Evolutionary conservation across 345 rosid genomes (phyloP), one percentile per base, ranked within the genome.

Genomic region (Raphanus sativus): DNA sequence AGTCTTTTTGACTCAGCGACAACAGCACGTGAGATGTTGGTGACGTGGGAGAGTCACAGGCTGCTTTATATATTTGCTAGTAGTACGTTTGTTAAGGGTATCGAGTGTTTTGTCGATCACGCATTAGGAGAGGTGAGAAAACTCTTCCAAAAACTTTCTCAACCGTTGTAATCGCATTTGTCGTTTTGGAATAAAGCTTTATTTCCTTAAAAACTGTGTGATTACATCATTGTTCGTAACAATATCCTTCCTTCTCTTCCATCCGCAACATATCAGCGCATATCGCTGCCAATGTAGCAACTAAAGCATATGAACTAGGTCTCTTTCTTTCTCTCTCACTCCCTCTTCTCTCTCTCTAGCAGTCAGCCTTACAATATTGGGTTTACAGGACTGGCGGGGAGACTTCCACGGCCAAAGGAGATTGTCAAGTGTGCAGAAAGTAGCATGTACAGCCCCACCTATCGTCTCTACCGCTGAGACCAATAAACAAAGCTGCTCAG

Each of bases 241-340:
- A n/a, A n/a, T 93, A 86, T 85, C 99, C 98, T 4, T 90, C 97
- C 11, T 89, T 96, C 76, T 83, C 90, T 8, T 86, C 85, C 32
- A 96, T 96, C 16, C 83, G 98, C 48, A 91, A 87, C 45, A 93
- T 96, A 33, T 96, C 99, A 4, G 98, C 99, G 42, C 66, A 83
- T 16, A 96, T 96, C n/a, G 99, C 99, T 42, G 96, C 97, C 62
- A 85, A 80, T n/a, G 98, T 91, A 8, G 99, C 97, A 72, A 88
- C 89, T 5, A 95, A 93, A 83, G 98, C 94, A 3, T 96, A 96
- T 62, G 96, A 96, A 75, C 93, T 91, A 13, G 98, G 98, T 94
- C 45, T 81, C 55, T 48, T 4, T 5, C 75, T 77, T 15, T 62
- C 26, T 13, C 52, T 62, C 34, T 50, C 21, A 21, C 11, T 71